Conservation (phyloP, 805 yeast species). For the Wickerhamomyces chaumierensis region DNA sequence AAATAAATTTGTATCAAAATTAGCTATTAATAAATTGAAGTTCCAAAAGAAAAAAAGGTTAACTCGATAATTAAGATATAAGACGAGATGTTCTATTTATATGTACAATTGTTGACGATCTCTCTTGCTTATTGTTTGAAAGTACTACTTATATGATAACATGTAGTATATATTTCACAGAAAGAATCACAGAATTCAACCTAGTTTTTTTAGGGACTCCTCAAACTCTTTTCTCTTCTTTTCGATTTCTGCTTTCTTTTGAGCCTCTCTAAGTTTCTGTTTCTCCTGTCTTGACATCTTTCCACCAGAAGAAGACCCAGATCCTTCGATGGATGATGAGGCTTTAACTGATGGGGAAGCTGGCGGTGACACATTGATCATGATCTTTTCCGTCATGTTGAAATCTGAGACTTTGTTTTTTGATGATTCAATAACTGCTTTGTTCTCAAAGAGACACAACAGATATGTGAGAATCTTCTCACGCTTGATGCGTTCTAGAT, state of each 20-base stretch:
- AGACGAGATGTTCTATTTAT: no score
- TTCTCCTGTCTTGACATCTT: slow-evolving; percentile 14
- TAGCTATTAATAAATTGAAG: no score
- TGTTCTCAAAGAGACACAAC: slow-evolving; percentile 17
- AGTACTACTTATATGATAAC: no score
- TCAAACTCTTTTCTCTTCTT: slow-evolving; percentile 9
- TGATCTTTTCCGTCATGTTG: slow-evolving; percentile 16
- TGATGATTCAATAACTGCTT: slow-evolving; percentile 11
- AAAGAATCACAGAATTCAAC: background rate
- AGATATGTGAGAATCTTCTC: slow-evolving; percentile 21
- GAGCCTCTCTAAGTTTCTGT: slow-evolving; percentile 14
- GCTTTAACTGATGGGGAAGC: no score
- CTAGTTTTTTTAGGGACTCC: slow-evolving; percentile 3
- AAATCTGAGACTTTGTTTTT: slow-evolving; percentile 2
- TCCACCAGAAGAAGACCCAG: no score
- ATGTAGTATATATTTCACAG: no score
- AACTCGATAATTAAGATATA: no score
- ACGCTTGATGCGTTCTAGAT: slow-evolving; percentile 24
- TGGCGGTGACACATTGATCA: slow-evolving; percentile 7
- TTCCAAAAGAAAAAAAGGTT: no score
- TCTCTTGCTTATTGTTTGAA: no score
- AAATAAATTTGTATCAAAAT: no score
- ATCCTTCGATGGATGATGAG: no score
- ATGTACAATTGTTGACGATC: no score
- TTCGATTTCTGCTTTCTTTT: slow-evolving; percentile 12